Evolutionary conservation across 495 filamentous ascomycete species (phyloP), one percentile per base, ranked within the genome.

Genomic region (Daldinia grandis): DNA sequence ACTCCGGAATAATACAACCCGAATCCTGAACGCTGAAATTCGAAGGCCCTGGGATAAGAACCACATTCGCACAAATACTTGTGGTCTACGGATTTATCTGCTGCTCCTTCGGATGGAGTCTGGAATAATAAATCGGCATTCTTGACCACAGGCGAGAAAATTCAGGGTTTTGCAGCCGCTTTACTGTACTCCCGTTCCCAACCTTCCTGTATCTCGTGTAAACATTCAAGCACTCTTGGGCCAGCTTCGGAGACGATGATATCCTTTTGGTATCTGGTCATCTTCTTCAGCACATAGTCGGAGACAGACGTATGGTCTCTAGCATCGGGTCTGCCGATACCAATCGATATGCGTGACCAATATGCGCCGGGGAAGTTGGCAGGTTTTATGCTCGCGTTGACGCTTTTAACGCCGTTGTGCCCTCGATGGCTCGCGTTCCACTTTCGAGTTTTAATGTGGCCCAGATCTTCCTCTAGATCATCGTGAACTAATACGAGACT

Each of bases 381-480:
- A 37, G 74, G 73, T 17, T 76, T 74, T 56, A 93, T 58, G 58
- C 76, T 82, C 35, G 80, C 80, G 56, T 88, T 80, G 15, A 88
- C 81, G 74, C 88, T 92, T 77, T 90, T 92, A 42, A 97, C 66
- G 5, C 93, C 93, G 66, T 94, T 93, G 76, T 97, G 93, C 0
- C 93, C 93, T 15, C 87, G 83, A 37, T 87, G 76, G 79, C 91
- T 93, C 82, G 78, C 76, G 78, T 89, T 51, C 86, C 87, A 81
- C 47, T 71, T 51, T 76, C 82, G 70, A 78, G 88, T 40, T 42
- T 82, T 90, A 5, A 96, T 81, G 38, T 84, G 86, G 1, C 93
- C 92, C 10, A 92, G 70, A 25, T 83, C 79, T 49, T 84, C 83
- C 75, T 97, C 93, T 8, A 97, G 78, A 74, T 97, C 93, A 73